Conservation (phyloP, 208 protist species). For the Leishmania martiniquensis region DNA sequence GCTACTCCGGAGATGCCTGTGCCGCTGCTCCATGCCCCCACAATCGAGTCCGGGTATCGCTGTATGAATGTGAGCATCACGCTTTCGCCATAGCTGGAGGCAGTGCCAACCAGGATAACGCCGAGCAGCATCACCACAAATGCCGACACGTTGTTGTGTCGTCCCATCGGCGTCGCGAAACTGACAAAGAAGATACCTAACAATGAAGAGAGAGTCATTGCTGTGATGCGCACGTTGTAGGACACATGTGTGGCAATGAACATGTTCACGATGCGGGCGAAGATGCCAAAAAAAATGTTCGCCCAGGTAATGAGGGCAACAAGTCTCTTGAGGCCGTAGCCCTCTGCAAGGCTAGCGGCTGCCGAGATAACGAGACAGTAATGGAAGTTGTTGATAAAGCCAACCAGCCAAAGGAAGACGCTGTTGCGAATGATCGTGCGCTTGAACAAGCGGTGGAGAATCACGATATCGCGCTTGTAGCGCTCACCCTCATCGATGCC, state of each 20-base stretch:
- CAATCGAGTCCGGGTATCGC: constrained; percentile 71
- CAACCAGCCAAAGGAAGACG: constrained; percentile 63
- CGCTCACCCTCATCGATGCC: neutral
- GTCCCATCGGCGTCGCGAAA: constrained; percentile 56
- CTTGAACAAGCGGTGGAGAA: neutral
- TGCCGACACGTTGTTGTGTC: constrained; percentile 41
- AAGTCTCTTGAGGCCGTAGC: constrained; percentile 66
- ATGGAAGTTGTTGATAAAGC: constrained; percentile 93
- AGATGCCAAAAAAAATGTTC: constrained; percentile 88
- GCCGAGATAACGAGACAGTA: constrained; percentile 84
- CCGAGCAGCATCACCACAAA: constrained; percentile 79
- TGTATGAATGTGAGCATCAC: constrained; percentile 82
- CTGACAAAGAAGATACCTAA: constrained; percentile 83
- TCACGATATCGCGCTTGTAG: constrained; percentile 3
- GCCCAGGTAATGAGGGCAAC: constrained; percentile 72
- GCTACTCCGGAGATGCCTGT: constrained; percentile 90
- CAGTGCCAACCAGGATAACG: constrained; percentile 64
- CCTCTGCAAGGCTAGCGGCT: constrained; percentile 43
- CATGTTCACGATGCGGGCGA: constrained; percentile 74
- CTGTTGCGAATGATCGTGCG: constrained; percentile 30
- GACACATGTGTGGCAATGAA: constrained; percentile 70
- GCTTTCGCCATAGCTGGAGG: constrained; percentile 79
- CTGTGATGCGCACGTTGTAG: constrained; percentile 77
- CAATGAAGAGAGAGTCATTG: constrained; percentile 47
- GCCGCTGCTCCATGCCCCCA: constrained; percentile 87